phyloP scores from a whole-genome alignment of 1,284 basidiomycete genomes.

The Sanghuangporus sanghuang region DNA sequence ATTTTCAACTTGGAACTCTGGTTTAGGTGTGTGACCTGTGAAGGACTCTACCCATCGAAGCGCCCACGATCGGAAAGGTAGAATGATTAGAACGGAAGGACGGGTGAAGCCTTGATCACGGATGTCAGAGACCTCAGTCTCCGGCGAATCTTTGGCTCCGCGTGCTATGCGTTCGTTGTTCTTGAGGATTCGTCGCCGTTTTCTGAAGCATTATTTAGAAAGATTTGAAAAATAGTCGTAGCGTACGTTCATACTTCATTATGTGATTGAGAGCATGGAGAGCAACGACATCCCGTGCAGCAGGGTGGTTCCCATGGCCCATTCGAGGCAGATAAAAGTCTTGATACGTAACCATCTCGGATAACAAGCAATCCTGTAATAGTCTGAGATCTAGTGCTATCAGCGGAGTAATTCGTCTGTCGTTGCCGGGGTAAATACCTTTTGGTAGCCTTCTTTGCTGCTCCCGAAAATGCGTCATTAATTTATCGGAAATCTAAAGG shows the following conservation, averaged over 20 bases:
- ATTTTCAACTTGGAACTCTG: constrained; percentile 79
- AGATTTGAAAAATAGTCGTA: neutral
- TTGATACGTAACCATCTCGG: constrained; percentile 58
- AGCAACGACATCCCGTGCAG: constrained; percentile 59
- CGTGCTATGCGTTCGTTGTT: constrained; percentile 88
- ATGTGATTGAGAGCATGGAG: constrained; percentile 84
- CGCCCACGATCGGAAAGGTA: constrained; percentile 90
- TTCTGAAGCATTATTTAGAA: constrained; percentile 46
- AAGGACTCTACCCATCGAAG: constrained; percentile 72
- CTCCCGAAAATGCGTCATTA: constrained; percentile 49
- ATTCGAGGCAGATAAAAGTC: constrained; percentile 73
- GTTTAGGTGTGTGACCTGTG: constrained; percentile 61
- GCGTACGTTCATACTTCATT: constrained; percentile 52
- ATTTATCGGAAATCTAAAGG: constrained; percentile 54
- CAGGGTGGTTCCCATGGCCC: constrained; percentile 46
- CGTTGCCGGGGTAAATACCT: constrained; percentile 34
- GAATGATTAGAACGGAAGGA: constrained; percentile 87
- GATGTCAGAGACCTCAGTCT: constrained; percentile 47
- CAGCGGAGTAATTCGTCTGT: constrained; percentile 16
- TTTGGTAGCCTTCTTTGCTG: constrained; percentile 47
- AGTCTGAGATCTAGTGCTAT: constrained; percentile 41
- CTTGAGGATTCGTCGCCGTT: constrained; percentile 87
- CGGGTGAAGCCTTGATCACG: constrained; percentile 98
- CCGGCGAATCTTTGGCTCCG: constrained; percentile 47
- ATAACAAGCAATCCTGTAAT: constrained; percentile 61